These are phyloP conservation scores for Candida koratica DNA, from an alignment of 805 yeast species.

Conservation along the genomic window DNA sequence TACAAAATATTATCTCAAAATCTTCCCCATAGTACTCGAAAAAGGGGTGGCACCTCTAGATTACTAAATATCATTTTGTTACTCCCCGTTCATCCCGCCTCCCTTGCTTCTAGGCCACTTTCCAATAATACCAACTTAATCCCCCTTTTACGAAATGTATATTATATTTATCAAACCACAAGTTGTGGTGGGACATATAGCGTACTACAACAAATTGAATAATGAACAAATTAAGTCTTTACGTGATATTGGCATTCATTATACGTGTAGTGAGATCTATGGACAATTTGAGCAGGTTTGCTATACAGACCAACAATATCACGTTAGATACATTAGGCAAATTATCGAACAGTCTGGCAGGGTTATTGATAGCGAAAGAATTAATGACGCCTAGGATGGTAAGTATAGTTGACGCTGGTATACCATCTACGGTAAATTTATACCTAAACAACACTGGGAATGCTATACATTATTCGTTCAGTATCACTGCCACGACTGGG, in stretches of 20 bases:
- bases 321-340: conserved; percentile 1
- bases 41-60: too few relatives aligned
- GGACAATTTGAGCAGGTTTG: conserved; percentile 3
- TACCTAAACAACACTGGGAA: conserved; percentile 1
- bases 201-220: conserved; percentile 1
- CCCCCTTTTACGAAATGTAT: too few relatives aligned
- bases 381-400: conserved; percentile 2
- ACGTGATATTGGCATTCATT: conserved; percentile 1
- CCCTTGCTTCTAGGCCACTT: too few relatives aligned
- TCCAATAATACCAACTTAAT: too few relatives aligned
- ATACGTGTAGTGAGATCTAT: conserved; percentile 2
- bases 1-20: too few relatives aligned
- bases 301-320: conserved; percentile 1
- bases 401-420: conserved; percentile 1
- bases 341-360: conserved; percentile 2
- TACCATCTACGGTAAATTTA: conserved; percentile 2
- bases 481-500: conserved; percentile 1
- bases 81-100: too few relatives aligned
- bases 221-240: conserved; percentile 1
- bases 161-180: too few relatives aligned
- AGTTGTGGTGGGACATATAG: background rate
- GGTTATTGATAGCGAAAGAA: conserved; percentile 1
- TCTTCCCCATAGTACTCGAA: too few relatives aligned
- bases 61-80: too few relatives aligned
- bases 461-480: background rate